Evolutionary conservation across 352 stramenopile species (phyloP).

Genomic region (Phytophthora uliginosa): DNA sequence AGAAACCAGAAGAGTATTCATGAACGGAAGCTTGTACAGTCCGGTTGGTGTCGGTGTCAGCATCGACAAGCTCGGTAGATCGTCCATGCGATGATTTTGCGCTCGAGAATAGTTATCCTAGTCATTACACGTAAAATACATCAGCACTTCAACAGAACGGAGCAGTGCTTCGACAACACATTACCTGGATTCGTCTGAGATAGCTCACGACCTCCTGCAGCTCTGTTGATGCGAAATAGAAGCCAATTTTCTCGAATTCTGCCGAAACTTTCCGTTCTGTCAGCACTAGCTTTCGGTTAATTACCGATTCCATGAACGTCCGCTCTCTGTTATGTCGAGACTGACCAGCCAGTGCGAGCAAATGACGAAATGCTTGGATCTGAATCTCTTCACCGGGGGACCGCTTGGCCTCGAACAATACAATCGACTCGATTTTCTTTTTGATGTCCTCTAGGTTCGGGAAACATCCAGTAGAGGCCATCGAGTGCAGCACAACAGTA

Average conservation of each 20-base stretch:
- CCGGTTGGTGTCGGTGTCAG: conserved; percentile 47
- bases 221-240: conserved; percentile 62
- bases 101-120: conserved; percentile 61
- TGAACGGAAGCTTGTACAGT: conserved; percentile 57
- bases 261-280: conserved; percentile 65
- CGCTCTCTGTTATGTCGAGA: conserved; percentile 59
- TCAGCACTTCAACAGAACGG: not conserved
- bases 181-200: conserved; percentile 65
- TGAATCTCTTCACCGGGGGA: conserved; percentile 69
- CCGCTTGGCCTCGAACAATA: conserved; percentile 72
- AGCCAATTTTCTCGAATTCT: conserved; percentile 66
- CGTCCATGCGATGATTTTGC: conserved; percentile 64
- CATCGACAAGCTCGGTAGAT: conserved; percentile 71
- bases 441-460: conserved; percentile 59
- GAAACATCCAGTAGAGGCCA: conserved; percentile 57
- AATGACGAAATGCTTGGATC: conserved; percentile 67
- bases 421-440: conserved; percentile 63
- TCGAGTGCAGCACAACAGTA: conserved; percentile 65
- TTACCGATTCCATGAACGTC: conserved; percentile 68
- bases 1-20: conserved; percentile 55
- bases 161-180: not conserved
- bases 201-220: conserved; percentile 54
- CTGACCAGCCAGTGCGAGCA: conserved; percentile 58
- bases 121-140: not conserved
- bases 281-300: conserved; percentile 69